These are phyloP conservation scores for Halophytophthora batemanensis DNA, from an alignment of 352 stramenopile species.

Conservation along the genomic window DNA sequence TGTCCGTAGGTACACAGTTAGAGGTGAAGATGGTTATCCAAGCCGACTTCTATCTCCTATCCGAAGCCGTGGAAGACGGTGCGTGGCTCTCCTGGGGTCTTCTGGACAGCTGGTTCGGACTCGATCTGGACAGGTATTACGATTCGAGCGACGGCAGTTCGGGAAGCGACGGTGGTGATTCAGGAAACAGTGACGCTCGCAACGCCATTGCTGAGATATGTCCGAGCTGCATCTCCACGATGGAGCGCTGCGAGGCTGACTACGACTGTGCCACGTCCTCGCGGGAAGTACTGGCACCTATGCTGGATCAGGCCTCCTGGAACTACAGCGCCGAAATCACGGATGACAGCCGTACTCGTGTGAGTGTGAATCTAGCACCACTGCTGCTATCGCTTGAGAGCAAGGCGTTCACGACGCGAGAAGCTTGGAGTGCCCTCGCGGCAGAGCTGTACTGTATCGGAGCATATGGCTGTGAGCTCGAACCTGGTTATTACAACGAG, in stretches of 20 bases:
- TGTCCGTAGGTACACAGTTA: background rate
- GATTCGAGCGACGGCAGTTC: constrained; percentile 1
- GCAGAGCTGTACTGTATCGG: constrained; percentile 9
- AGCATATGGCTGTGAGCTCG: constrained; percentile 10
- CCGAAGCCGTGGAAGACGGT: constrained; percentile 11
- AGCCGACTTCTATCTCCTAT: constrained; percentile 6
- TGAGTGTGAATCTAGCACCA: constrained; percentile 7
- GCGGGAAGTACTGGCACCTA: constrained; percentile 10
- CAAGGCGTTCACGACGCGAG: constrained; percentile 10
- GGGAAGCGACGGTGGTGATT: too few relatives aligned
- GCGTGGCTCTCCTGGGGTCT: constrained; percentile 5
- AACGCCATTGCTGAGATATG: too few relatives aligned
- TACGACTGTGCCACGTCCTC: constrained; percentile 14
- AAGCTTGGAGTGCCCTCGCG: constrained; percentile 16
- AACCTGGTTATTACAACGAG: constrained; percentile 3
- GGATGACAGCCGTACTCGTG: background rate
- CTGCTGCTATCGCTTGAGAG: constrained; percentile 10
- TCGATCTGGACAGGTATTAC: background rate
- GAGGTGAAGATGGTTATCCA: background rate
- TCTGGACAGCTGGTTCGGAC: constrained; percentile 13
- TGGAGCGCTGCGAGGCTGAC: constrained; percentile 12
- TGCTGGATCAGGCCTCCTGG: constrained; percentile 9
- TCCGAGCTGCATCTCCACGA: too few relatives aligned
- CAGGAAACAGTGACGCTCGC: too few relatives aligned
- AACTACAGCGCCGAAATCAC: constrained; percentile 2